phyloP scores from a whole-genome alignment of 2,329 filamentous ascomycete species.

The Lachnellula willkommii region DNA sequence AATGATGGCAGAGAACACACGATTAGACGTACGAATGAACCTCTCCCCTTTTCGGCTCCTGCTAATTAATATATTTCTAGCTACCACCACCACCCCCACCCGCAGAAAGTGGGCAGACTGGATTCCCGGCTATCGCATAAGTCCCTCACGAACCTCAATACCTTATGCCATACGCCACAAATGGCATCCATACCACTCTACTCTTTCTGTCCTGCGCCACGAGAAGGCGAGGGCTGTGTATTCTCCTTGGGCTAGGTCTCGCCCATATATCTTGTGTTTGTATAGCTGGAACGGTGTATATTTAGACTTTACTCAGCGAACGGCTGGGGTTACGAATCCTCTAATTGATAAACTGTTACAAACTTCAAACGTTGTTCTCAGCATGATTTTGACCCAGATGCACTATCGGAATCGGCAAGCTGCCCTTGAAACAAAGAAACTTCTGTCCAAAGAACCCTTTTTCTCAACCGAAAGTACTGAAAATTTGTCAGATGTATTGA shows the following conservation, averaged over 20 bases:
- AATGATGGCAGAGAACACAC: constrained; percentile 86
- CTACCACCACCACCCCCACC: constrained; percentile 29
- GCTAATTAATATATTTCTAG: constrained; percentile 13
- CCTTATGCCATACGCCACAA: constrained; percentile 16
- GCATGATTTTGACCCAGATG: too few species aligned
- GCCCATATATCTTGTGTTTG: constrained; percentile 20
- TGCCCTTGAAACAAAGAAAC: not conserved
- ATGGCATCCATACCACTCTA: constrained; percentile 26
- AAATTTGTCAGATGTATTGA: not conserved
- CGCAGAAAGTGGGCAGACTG: constrained; percentile 26
- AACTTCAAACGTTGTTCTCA: too few species aligned
- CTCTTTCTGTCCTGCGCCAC: constrained; percentile 28
- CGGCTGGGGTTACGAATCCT: constrained; percentile 14
- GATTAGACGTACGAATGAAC: constrained; percentile 59
- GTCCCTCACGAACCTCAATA: constrained; percentile 8
- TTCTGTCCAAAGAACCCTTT: not conserved
- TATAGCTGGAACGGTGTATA: constrained; percentile 29
- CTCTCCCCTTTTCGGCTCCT: not conserved
- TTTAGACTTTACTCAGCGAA: constrained; percentile 18
- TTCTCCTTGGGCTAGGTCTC: constrained; percentile 23
- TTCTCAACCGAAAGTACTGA: not conserved
- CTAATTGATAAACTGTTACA: constrained; percentile 12
- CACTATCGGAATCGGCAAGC: constrained; percentile 1
- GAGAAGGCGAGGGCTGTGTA: constrained; percentile 23
- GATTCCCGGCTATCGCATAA: constrained; percentile 30